Conservation (phyloP, 2,329 filamentous ascomycete genomes). For the Tolypocladium pustulatum region DNA sequence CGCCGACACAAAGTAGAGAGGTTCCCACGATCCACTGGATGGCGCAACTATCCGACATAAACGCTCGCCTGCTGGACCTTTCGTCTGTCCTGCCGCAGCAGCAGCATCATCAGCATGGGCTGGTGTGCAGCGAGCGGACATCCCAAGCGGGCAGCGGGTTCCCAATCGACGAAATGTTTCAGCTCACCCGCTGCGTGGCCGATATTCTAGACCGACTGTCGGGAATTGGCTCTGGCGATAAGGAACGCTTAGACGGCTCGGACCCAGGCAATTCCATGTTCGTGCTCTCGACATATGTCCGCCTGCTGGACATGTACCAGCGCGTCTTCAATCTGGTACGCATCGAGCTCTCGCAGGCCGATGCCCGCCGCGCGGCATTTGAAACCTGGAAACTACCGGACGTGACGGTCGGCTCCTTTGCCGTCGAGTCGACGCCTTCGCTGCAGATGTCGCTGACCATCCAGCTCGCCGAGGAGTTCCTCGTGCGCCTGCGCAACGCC, state of each 20-base stretch:
- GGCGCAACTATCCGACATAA: constrained; percentile 27
- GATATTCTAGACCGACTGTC: constrained; percentile 21
- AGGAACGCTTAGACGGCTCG: constrained; percentile 13
- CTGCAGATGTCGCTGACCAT: constrained; percentile 31
- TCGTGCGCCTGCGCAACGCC: constrained; percentile 22
- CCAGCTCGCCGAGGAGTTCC: constrained; percentile 30
- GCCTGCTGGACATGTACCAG: constrained; percentile 30
- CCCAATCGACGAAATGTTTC: constrained; percentile 30
- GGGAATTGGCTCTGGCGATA: constrained; percentile 1
- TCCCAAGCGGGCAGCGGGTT: constrained; percentile 17
- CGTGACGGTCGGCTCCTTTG: constrained; percentile 28
- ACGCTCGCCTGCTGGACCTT: constrained; percentile 26
- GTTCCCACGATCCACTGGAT: constrained; percentile 21
- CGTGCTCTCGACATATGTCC: constrained; percentile 26
- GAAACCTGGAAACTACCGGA: constrained; percentile 28
- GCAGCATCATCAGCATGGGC: constrained; percentile 15
- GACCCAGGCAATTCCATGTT: constrained; percentile 28
- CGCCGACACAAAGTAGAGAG: constrained; percentile 10
- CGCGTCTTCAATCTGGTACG: constrained; percentile 25
- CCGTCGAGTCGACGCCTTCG: constrained; percentile 26
- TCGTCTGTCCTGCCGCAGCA: constrained; percentile 19
- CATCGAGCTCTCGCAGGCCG: constrained; percentile 18
- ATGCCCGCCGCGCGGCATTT: constrained; percentile 16
- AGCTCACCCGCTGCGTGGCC: constrained; percentile 25
- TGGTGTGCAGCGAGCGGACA: constrained; percentile 11